Evolutionary conservation across 805 yeast genomes (phyloP).

Genomic region (Ogataea degrootiae): DNA sequence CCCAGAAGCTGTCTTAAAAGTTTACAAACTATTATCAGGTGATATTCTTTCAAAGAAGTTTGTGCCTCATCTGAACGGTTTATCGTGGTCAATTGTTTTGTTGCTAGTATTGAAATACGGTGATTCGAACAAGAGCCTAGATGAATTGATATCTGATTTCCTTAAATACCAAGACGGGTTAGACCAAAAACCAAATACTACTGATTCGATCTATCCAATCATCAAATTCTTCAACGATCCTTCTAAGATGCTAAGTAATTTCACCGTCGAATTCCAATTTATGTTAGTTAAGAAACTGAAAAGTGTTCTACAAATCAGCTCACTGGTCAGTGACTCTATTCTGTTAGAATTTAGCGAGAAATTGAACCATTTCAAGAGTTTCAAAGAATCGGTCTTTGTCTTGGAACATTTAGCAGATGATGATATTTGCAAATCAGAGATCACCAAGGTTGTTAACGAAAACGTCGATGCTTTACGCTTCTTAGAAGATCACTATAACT

Average conservation of each 20-base stretch:
- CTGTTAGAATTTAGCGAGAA: conserved; percentile 42
- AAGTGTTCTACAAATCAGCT: conserved; percentile 11
- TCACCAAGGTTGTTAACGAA: conserved; percentile 34
- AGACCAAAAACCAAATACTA: conserved; percentile 5
- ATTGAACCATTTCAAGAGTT: conserved; percentile 41
- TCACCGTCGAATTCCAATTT: conserved; percentile 21
- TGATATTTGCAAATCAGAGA: conserved; percentile 34
- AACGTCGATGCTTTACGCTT: conserved; percentile 29
- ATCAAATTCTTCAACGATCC: conserved; percentile 13
- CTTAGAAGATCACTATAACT: conserved; percentile 23
- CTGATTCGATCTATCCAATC: conserved; percentile 11
- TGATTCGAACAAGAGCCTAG: conserved; percentile 34
- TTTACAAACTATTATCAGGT: conserved; percentile 64
- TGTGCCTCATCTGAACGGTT: conserved; percentile 35
- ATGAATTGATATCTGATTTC: conserved; percentile 29
- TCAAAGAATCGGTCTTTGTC: conserved; percentile 60
- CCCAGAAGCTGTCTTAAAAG: conserved; percentile 50
- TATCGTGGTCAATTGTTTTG: conserved; percentile 65
- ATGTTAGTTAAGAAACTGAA: conserved; percentile 23
- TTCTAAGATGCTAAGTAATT: conserved; percentile 6
- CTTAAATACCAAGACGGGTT: conserved; percentile 5
- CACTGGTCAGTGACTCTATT: conserved; percentile 14
- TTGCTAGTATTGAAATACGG: conserved; percentile 64
- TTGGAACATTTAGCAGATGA: conserved; percentile 54
- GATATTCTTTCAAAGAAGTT: conserved; percentile 28